Evolutionary conservation across 306 rosid species (phyloP), one percentile per base, ranked within the genome.

Genomic region (Ziziphus jujuba): DNA sequence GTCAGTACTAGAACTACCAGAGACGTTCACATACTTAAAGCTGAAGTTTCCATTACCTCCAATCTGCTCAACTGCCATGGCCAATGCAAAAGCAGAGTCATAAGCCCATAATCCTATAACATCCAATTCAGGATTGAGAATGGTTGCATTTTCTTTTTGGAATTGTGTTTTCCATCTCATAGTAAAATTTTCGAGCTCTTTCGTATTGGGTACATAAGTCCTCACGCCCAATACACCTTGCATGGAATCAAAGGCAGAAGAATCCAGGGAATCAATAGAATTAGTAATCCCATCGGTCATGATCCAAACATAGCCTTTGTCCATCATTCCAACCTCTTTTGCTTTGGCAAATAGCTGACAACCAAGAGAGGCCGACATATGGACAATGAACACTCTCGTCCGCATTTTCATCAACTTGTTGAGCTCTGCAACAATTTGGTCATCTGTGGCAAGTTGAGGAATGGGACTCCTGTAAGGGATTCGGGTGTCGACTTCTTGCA

Each of bases 321-420:
- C 14, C 77, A 77, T 72, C 74, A 77, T 77, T 6, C 59, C 66
- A n/a, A 68, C 63, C 72, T 71, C 59, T 9, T 56, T 16, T 16
- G 79, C 82, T n/a, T 62, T 78, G 54, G 59, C 16, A 0, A 78
- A 73, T 25, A 73, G 57, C 12, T 28, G 44, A 40, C 56, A 49
- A 5, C 75, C 78, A 15, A 63, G 72, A 51, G 31, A 11, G 7
- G n/a, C 3, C 3, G 35, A 2, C 75, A 78, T 43, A 20, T 78
- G 82, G 12, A 78, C 49, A 5, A 73, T 33, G 35, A 78, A 78
- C 24, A 73, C 82, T 63, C 82, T 78, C 2, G 79, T 78, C 49
- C 63, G 72, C 79, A 73, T 67, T 1, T 65, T 58, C 72, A 49
- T 73, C n/a, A 72, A 43, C 68, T 68, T 78, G 47, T 49, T 67